phyloP scores from a whole-genome alignment of 1,284 basidiomycete genomes.

The Puccinia triticina region DNA sequence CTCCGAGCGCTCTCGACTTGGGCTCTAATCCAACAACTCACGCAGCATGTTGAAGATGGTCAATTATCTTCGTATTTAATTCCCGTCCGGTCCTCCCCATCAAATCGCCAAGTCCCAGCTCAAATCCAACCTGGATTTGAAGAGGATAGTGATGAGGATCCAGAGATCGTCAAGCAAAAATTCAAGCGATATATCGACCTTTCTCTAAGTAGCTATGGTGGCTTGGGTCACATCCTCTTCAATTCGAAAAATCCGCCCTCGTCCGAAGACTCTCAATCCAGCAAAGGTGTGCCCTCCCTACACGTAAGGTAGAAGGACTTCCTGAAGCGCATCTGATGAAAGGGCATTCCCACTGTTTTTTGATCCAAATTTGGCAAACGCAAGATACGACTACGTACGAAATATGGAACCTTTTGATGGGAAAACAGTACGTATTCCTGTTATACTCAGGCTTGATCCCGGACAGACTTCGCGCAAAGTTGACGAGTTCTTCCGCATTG shows the following conservation, averaged over 20 bases:
- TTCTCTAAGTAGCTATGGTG: constrained; percentile 35
- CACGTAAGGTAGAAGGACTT: neutral
- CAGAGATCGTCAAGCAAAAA: constrained; percentile 10
- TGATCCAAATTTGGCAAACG: neutral
- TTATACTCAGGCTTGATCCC: neutral
- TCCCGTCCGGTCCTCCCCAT: neutral
- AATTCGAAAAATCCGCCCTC: neutral
- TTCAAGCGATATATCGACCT: constrained; percentile 35
- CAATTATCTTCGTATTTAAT: neutral
- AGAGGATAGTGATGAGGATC: neutral
- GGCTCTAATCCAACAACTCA: constrained; percentile 43
- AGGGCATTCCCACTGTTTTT: neutral
- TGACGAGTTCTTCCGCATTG: neutral
- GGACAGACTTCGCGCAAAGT: neutral
- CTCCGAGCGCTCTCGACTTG: constrained; percentile 27
- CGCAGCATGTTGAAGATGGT: neutral
- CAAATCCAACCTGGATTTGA: neutral
- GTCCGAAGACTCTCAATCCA: neutral
- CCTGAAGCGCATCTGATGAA: neutral
- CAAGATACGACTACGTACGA: neutral
- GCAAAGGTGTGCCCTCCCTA: neutral
- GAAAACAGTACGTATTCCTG: constrained; percentile 8
- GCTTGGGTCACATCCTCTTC: constrained; percentile 32
- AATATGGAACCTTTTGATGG: neutral
- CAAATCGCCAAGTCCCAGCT: neutral